phyloP scores from a whole-genome alignment of 1,284 basidiomycete genomes.

The Apiotrichum gracile region DNA sequence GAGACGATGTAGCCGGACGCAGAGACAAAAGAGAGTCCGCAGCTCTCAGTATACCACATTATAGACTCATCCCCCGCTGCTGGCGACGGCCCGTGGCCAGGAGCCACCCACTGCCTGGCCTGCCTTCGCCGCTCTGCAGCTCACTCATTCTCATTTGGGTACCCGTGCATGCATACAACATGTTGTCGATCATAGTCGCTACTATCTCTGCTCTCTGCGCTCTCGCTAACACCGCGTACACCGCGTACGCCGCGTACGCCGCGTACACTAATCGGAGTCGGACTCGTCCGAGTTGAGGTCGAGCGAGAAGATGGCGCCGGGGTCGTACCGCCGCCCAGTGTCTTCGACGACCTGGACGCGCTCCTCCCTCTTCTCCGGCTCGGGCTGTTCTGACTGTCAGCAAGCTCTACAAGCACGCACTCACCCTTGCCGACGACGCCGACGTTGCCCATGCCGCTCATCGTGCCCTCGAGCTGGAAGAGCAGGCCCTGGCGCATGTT shows the following conservation, averaged over 20 bases:
- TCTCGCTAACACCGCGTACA: background rate
- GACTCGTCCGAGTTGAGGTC: slow-evolving; percentile 38
- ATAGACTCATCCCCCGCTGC: background rate
- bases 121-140: background rate
- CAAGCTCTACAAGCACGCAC: background rate
- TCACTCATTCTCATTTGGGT: slow-evolving; percentile 1
- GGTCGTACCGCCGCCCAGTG: slow-evolving; percentile 29
- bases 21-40: background rate
- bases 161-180: slow-evolving; percentile 22
- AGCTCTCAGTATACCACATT: slow-evolving; percentile 1
- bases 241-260: too few species aligned
- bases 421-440: slow-evolving; percentile 32
- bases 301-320: slow-evolving; percentile 35
- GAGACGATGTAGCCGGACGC: background rate
- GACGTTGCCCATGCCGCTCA: slow-evolving; percentile 35
- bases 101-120: too few species aligned
- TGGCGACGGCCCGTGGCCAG: too few species aligned
- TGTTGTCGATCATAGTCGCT: slow-evolving; percentile 6
- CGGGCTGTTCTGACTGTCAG: background rate
- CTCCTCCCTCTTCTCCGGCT: slow-evolving; percentile 5
- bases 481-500: slow-evolving; percentile 39
- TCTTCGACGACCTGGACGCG: slow-evolving; percentile 25
- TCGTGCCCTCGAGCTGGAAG: slow-evolving; percentile 40
- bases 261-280: slow-evolving; percentile 25
- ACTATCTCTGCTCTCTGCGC: background rate